Base-by-base conservation (phyloP, 139 green algal genomes). In the Parachlorella kessleri region DNA sequence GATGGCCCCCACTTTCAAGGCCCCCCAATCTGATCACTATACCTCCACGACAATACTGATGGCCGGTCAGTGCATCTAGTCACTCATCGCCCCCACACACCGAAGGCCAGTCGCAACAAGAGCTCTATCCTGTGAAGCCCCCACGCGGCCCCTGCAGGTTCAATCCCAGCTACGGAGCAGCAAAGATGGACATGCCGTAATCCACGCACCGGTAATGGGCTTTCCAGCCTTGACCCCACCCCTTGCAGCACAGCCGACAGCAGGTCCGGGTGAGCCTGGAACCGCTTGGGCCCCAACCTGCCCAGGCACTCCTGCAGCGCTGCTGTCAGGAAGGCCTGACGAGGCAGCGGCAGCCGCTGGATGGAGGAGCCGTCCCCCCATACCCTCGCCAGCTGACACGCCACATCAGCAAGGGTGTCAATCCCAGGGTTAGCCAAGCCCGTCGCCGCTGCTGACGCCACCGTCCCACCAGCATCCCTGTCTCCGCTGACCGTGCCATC, bases 311-410 rank as follows among this genome's bases (percentile, higher is more conserved):
- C 54, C 24, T 41, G 38, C 32, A 88, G 83, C 5, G 77, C 84
- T 24, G 75, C 70, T 8, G 79, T 88, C 4, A 93, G 78, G 78
- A 85, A 93, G 24, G 87, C 89, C 78, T 94, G 89, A 39, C 86
- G 85, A 26, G 73, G 76, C 4, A 85, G 21, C 6, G 85, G 26
- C 26, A 88, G 68, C 8, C 76, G 68, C 23, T 73, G 74, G n/a
- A 87, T 81, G 0, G 78, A 70, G 7, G 55, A 41, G 37, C 55
- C 36, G 18, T 88, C 81, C 38, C 70, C 73, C 90, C 89, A 94
- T 3, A 79, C n/a, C 67, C 55, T 42, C n/a, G 87, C 84, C n/a
- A 87, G 40, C 0, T 30, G 10, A 0, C 70, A 42, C 21, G 81
- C 73, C 23, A 74, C 76, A 39, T 73, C 70, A 26, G 81, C 77